A percentile compares a stretch with the other conserved stretches of the same genome.
These are phyloP conservation scores for Plenodomus biglobosus DNA, from an alignment of 2,329 filamentous ascomycete species.

Conservation along the genomic window DNA sequence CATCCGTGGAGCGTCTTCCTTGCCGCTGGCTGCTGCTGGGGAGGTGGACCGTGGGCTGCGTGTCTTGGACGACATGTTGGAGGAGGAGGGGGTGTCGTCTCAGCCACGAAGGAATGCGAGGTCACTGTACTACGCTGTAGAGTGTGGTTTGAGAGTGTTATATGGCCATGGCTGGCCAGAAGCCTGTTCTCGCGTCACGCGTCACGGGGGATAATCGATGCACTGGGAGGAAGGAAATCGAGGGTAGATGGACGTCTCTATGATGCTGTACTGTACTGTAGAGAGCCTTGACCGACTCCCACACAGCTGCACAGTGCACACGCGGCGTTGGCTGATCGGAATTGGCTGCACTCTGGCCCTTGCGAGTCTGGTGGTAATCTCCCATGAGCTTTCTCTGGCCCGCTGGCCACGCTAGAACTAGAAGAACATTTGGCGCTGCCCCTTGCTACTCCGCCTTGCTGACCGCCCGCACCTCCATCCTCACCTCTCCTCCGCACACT, in stretches of 20 bases:
- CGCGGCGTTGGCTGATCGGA: constrained; percentile 6
- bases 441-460: constrained; percentile 11
- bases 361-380: constrained; percentile 17
- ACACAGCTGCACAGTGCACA: not conserved
- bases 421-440: constrained; percentile 13
- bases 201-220: constrained; percentile 5
- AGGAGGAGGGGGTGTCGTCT: not conserved
- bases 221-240: not conserved
- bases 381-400: constrained; percentile 12
- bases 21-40: constrained; percentile 18
- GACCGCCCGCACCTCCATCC: constrained; percentile 16
- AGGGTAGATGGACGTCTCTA: too few relatives aligned
- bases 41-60: constrained; percentile 27
- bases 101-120: too few relatives aligned
- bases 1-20: constrained; percentile 17
- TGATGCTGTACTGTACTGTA: too few relatives aligned
- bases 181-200: constrained; percentile 8
- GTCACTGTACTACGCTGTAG: too few relatives aligned
- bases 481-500: too few relatives aligned
- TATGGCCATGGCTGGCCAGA: constrained; percentile 13
- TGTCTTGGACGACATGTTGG: constrained; percentile 27
- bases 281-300: not conserved
- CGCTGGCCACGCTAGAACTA: constrained; percentile 13
- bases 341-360: constrained; percentile 7
- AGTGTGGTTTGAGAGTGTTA: constrained; percentile 15